phyloP scores from a whole-genome alignment of 352 stramenopile species.

The Pythium oligandrum region DNA sequence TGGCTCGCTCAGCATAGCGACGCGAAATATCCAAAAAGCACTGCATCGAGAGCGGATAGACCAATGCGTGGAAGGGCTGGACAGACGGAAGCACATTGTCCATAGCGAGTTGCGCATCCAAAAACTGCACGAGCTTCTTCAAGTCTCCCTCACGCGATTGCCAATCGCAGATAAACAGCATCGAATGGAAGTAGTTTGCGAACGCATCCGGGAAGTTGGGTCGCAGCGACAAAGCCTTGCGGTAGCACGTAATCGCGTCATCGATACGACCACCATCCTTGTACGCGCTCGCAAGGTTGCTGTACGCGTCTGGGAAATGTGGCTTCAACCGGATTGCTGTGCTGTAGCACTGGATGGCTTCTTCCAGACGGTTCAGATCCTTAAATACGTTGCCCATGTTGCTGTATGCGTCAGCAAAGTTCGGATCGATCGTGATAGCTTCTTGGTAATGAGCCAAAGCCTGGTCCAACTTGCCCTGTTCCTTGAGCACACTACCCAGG shows the following conservation, averaged over 20 bases:
- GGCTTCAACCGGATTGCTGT: conserved; percentile 89
- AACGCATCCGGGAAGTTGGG: conserved; percentile 91
- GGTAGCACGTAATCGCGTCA: conserved; percentile 91
- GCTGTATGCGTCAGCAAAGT: conserved; percentile 90
- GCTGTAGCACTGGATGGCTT: conserved; percentile 88
- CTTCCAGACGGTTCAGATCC: conserved; percentile 80
- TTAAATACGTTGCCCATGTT: conserved; percentile 96
- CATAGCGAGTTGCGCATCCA: conserved; percentile 54
- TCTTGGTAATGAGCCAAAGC: conserved; percentile 93
- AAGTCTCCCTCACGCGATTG: conserved; percentile 75
- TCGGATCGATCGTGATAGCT: conserved; percentile 90
- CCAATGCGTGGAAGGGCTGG: conserved; percentile 91
- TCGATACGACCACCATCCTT: conserved; percentile 87
- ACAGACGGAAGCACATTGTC: conserved; percentile 77
- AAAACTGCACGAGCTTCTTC: conserved; percentile 49
- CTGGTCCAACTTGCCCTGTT: conserved; percentile 91
- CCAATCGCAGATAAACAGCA: conserved; percentile 93
- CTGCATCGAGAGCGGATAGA: conserved; percentile 85
- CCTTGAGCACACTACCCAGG: conserved; percentile 92
- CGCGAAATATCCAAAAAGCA: conserved; percentile 71
- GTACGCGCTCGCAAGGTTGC: conserved; percentile 90
- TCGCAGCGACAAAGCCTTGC: conserved; percentile 86
- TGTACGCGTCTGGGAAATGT: conserved; percentile 88
- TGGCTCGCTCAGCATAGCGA: conserved; percentile 78
- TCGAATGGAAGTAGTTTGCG: conserved; percentile 90